Base-by-base conservation (phyloP, 257 asterid species). In the Lavandula angustifolia region DNA sequence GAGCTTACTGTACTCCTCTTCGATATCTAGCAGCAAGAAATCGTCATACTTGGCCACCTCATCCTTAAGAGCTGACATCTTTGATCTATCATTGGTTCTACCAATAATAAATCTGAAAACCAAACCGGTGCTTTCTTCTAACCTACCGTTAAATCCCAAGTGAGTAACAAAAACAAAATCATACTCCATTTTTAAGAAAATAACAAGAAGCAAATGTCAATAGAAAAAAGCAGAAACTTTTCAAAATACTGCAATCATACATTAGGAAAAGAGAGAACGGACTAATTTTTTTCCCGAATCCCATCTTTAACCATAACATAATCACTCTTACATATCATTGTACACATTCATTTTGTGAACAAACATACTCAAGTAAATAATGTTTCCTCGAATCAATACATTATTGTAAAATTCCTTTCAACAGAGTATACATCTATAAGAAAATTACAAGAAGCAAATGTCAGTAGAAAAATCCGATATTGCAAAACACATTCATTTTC, bases 1-100 rank as follows among this genome's bases (percentile, higher is more conserved):
- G 69, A 94, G 99, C 86, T 94, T 94, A 80, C 92, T 90, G 73
- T 90, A 94, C 98, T 94, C 91, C 87, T 94, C 99, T 80, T 90
- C 88, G 38, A 90, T 88, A 76, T 94, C 99, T 68, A 94, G 74
- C 44, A 84, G 84, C 79, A 94, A n/a, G 80, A 94, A 94, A 78
- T 90, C 99, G 59, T 94, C 99, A 77, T 84, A 94, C 75, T 78
- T 69, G 12, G 85, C 80, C 41, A 90, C 77, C 85, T 94, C 99
- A 81, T 80, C 83, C 77, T 59, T 83, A 16, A 94, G 96, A 47
- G 75, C 95, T 44, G 87, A 67, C 98, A 94, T 94, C 91, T 86
- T 94, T 9, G 84, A 75, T 70, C 38, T 63, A 70, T 90, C 97
- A 54, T 31, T 78, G 18, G 97, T 90, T 81, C 84, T 79, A 54